Evolutionary conservation across 2,329 filamentous ascomycete species (phyloP).

Genomic region (Lachnellula hyalina): DNA sequence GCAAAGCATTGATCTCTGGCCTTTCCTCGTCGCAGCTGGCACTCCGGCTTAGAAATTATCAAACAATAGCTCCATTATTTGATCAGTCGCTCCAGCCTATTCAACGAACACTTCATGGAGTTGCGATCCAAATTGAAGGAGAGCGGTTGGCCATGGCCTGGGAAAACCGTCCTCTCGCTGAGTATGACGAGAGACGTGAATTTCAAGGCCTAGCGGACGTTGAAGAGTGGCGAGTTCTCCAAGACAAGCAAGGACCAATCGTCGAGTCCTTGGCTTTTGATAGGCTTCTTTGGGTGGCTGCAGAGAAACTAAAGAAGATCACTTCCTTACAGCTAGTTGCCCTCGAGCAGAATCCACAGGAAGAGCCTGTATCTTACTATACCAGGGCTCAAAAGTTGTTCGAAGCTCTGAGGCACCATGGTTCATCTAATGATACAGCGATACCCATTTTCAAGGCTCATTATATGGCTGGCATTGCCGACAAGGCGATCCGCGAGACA

Average conservation of each 20-base stretch:
- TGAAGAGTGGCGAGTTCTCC: constrained; percentile 39
- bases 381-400: constrained; percentile 39
- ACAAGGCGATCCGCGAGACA: constrained; percentile 40
- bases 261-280: constrained; percentile 45
- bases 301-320: constrained; percentile 46
- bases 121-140: constrained; percentile 51
- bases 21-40: constrained; percentile 44
- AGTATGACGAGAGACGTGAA: constrained; percentile 33
- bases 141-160: constrained; percentile 47
- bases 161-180: constrained; percentile 35
- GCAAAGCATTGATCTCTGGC: constrained; percentile 49
- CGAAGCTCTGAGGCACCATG: constrained; percentile 30
- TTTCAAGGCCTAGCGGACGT: constrained; percentile 36
- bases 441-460: constrained; percentile 33
- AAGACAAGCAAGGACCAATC: constrained; percentile 31
- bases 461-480: constrained; percentile 50
- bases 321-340: constrained; percentile 48
- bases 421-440: constrained; percentile 14
- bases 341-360: constrained; percentile 49
- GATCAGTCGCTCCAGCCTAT: constrained; percentile 17
- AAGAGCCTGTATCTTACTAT: constrained; percentile 47
- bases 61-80: constrained; percentile 40
- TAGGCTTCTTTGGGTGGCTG: constrained; percentile 45
- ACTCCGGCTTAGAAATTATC: constrained; percentile 39
- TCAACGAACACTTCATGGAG: constrained; percentile 46